Conservation (phyloP, 805 yeast species). For the Candida dajiaensis region DNA sequence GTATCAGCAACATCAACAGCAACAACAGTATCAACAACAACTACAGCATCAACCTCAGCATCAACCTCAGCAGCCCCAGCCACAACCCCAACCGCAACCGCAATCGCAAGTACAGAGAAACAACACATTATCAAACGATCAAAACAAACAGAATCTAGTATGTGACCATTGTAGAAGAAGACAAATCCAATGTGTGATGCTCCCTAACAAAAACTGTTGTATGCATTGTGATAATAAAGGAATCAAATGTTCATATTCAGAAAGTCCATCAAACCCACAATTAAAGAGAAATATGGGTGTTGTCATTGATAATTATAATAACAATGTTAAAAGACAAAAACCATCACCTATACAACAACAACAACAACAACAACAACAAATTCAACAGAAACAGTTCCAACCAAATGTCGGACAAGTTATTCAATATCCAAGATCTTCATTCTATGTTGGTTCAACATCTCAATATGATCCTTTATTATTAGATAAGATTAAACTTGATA, state of each 20-base stretch:
- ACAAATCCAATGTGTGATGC: conserved; percentile 71
- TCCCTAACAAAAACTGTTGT: conserved; percentile 59
- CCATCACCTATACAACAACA: conserved; percentile 4
- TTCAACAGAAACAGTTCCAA: conserved; percentile 11
- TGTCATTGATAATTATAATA: conserved; percentile 9
- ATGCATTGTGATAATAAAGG: conserved; percentile 73
- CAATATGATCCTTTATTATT: conserved; percentile 69
- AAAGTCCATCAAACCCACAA: conserved; percentile 38
- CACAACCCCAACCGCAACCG: conserved; percentile 5
- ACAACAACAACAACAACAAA: conserved; percentile 1
- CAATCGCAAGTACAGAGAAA: conserved; percentile 2
- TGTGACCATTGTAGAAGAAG: conserved; percentile 84
- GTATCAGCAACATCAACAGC: background rate
- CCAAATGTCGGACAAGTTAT: conserved; percentile 33
- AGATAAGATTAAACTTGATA: conserved; percentile 56
- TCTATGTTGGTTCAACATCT: conserved; percentile 85
- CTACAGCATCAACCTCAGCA: background rate
- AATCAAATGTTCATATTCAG: conserved; percentile 69
- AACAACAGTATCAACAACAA: background rate
- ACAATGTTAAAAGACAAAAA: conserved; percentile 1
- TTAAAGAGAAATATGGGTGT: conserved; percentile 28
- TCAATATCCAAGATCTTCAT: conserved; percentile 86
- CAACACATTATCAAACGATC: conserved; percentile 2
- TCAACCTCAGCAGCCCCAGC: background rate
- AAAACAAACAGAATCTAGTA: conserved; percentile 32